Evolutionary conservation across 495 filamentous ascomycete genomes (phyloP).

Genomic region (Xylaria grammica): DNA sequence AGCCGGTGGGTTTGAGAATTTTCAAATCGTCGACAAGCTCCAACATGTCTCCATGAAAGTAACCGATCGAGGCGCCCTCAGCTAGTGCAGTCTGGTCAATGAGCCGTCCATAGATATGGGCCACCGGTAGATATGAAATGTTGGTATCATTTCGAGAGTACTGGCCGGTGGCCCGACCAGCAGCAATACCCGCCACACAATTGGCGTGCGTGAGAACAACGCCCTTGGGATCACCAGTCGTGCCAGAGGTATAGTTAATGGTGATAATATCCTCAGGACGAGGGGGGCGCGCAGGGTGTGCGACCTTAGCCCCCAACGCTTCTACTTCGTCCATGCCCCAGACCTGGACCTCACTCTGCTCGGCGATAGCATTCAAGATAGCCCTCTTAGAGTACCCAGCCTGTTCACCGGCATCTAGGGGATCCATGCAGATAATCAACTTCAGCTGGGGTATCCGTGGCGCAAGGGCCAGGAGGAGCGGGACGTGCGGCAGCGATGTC

Average conservation of each 20-base stretch:
- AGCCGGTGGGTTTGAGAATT: constrained; percentile 77
- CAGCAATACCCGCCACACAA: constrained; percentile 74
- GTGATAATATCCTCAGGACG: constrained; percentile 79
- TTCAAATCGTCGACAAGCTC: constrained; percentile 92
- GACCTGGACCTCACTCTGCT: constrained; percentile 73
- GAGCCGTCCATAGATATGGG: constrained; percentile 91
- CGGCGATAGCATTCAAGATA: constrained; percentile 74
- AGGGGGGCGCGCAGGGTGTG: constrained; percentile 71
- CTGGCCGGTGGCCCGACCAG: constrained; percentile 57
- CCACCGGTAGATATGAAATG: constrained; percentile 89
- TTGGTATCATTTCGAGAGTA: constrained; percentile 61
- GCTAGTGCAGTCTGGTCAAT: constrained; percentile 77
- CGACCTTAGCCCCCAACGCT: constrained; percentile 70
- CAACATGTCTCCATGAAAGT: constrained; percentile 91
- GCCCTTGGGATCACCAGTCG: constrained; percentile 93
- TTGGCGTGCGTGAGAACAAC: constrained; percentile 84
- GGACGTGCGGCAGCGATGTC: constrained; percentile 82
- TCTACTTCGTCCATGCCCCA: constrained; percentile 79
- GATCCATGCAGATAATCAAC: constrained; percentile 86
- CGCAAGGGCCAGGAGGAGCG: constrained; percentile 84
- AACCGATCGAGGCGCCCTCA: constrained; percentile 79
- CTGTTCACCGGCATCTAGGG: constrained; percentile 81
- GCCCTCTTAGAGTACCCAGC: constrained; percentile 78
- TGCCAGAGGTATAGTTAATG: constrained; percentile 98
- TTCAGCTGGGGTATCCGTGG: constrained; percentile 78